phyloP scores from a whole-genome alignment of 345 rosid genomes.

The Excoecaria cochinchinensis region DNA sequence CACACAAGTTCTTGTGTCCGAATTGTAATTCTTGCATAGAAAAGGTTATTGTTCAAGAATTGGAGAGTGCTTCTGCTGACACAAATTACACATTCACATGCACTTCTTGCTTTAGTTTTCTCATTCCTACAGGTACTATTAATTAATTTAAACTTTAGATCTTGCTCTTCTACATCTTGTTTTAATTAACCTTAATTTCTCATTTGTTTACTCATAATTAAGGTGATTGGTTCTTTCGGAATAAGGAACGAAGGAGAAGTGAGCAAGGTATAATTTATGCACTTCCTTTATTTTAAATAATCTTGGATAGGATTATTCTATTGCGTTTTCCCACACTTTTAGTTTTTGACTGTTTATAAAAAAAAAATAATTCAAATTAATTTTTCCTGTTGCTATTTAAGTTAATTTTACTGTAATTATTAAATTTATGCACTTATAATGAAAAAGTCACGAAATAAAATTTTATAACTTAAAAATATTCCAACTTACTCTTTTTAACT shows the following conservation, averaged over 20 bases:
- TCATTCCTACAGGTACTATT: conserved; percentile 15
- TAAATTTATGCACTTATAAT: no score
- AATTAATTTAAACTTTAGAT: not conserved
- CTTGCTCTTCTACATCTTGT: not conserved
- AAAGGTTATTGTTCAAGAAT: conserved; percentile 11
- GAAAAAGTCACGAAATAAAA: no score
- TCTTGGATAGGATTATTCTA: no score
- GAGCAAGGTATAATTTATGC: not conserved
- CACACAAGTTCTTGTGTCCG: conserved; percentile 21
- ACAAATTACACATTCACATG: conserved; percentile 1
- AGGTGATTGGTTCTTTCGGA: not conserved
- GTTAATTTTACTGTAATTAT: no score
- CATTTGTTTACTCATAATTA: not conserved
- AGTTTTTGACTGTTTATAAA: no score
- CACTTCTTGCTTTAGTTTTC: conserved; percentile 21
- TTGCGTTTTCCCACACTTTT: no score
- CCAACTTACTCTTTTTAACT: no score
- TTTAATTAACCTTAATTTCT: not conserved
- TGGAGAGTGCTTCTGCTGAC: not conserved
- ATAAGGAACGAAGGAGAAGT: not conserved
- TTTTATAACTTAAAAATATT: no score
- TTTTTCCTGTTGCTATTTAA: no score
- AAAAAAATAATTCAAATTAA: no score
- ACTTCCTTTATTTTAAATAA: no score
- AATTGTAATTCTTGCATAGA: conserved; percentile 20